A percentile compares a stretch with the other conserved stretches of the same genome.
Evolutionary conservation across 1,284 basidiomycete species (phyloP).

Genomic region (Ustilago shanxiensis): DNA sequence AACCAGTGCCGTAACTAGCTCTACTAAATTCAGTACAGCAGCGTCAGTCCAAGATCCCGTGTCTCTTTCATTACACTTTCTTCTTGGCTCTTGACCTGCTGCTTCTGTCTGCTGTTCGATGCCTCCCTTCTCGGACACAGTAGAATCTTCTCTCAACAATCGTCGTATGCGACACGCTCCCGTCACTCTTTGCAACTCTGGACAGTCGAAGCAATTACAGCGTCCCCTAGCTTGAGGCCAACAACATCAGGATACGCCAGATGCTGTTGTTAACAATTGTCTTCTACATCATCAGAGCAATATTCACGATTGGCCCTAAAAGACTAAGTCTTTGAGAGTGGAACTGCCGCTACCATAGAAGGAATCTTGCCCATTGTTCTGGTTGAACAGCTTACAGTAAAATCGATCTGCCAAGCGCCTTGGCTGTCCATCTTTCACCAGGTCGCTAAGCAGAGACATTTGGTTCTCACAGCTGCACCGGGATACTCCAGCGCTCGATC

Average conservation of each 20-base stretch:
- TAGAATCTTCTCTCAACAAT: conserved; percentile 9
- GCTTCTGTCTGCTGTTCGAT: neutral
- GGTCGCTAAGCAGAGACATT: too few species aligned
- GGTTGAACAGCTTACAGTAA: neutral
- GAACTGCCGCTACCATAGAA: neutral
- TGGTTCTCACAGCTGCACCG: too few species aligned
- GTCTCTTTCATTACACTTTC: too few species aligned
- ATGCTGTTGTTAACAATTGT: too few species aligned
- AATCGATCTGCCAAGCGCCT: conserved; percentile 3
- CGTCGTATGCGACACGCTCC: neutral
- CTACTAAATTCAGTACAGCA: neutral
- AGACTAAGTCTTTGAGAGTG: neutral
- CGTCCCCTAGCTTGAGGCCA: too few species aligned
- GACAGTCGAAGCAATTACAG: too few species aligned
- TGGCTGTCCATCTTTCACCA: conserved; percentile 1
- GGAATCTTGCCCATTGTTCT: neutral
- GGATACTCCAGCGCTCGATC: neutral
- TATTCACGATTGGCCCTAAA: too few species aligned
- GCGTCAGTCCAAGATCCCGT: neutral
- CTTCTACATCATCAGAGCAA: too few species aligned
- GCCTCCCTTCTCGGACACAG: neutral
- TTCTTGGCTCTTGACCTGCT: neutral
- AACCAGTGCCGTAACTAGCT: too few species aligned
- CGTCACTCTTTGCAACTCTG: too few species aligned
- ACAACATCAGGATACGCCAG: too few species aligned